phyloP scores from a whole-genome alignment of 2,329 filamentous ascomycete species.

The Nakataea oryzae region DNA sequence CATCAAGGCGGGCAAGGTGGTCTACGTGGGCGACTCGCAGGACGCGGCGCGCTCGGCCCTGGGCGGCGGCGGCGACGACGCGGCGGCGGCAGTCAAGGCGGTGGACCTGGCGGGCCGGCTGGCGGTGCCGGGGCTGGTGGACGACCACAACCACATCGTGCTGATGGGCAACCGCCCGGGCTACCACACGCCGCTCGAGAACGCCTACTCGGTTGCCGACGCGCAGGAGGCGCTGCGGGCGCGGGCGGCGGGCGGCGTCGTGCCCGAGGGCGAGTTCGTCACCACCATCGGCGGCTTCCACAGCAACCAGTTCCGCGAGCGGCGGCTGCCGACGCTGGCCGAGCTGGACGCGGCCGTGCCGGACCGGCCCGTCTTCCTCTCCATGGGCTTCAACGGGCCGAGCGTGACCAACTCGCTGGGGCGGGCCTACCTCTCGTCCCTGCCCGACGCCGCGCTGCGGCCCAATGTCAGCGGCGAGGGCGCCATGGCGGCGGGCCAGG shows the following conservation, averaged over 20 bases:
- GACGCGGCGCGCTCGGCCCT: slow-evolving; percentile 6
- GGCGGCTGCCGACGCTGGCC: slow-evolving; percentile 14
- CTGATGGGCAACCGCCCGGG: slow-evolving; percentile 17
- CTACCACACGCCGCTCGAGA: slow-evolving; percentile 17
- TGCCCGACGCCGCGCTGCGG: slow-evolving; percentile 5
- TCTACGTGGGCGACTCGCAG: slow-evolving; percentile 15
- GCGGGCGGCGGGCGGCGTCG: slow-evolving; percentile 5
- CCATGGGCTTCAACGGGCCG: slow-evolving; percentile 13
- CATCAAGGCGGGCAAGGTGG: slow-evolving; percentile 13
- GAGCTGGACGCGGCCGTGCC: slow-evolving; percentile 16
- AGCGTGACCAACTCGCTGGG: slow-evolving; percentile 15
- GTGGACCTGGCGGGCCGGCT: slow-evolving; percentile 13
- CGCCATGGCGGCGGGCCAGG: slow-evolving; percentile 11
- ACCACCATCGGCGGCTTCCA: slow-evolving; percentile 19
- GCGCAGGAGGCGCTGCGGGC: slow-evolving; percentile 11
- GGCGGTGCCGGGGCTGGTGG: slow-evolving; percentile 15
- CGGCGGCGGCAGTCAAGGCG: slow-evolving; percentile 3
- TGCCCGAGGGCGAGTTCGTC: slow-evolving; percentile 12
- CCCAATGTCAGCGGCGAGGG: slow-evolving; percentile 10
- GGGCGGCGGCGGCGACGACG: neutral
- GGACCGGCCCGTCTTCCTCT: slow-evolving; percentile 14
- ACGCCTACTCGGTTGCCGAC: slow-evolving; percentile 14
- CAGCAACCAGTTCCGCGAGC: slow-evolving; percentile 15
- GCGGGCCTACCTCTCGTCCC: slow-evolving; percentile 10
- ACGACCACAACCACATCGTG: slow-evolving; percentile 18